Conservation (phyloP, 352 stramenopile genomes). For the Pythium phragmitis region DNA sequence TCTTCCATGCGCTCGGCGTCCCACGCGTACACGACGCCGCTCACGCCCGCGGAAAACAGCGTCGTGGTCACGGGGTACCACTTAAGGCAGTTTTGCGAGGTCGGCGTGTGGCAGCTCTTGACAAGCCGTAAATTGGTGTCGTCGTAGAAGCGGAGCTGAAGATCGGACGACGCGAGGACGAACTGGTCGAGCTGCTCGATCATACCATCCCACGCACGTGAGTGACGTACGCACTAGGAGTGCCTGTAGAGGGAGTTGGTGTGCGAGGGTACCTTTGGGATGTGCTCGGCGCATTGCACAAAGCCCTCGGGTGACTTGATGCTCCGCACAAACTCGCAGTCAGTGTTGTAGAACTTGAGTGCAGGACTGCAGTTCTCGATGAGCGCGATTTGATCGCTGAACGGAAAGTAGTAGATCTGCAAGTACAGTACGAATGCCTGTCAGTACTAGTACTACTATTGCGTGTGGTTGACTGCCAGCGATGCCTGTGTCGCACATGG, state of each 20-base stretch:
- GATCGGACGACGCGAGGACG: slow-evolving; percentile 73
- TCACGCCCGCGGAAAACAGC: slow-evolving; percentile 82
- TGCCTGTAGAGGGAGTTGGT: background rate
- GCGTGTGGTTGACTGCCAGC: background rate
- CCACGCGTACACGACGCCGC: slow-evolving; percentile 84
- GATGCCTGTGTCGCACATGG: slow-evolving; percentile 29
- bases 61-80: slow-evolving; percentile 70
- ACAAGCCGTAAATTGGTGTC: slow-evolving; percentile 63
- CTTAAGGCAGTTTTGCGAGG: slow-evolving; percentile 77
- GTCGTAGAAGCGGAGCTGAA: slow-evolving; percentile 86
- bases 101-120: slow-evolving; percentile 82
- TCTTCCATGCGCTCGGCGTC: slow-evolving; percentile 84
- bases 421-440: background rate
- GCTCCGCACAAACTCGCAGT: slow-evolving; percentile 62
- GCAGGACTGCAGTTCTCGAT: slow-evolving; percentile 73
- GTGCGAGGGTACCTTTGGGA: slow-evolving; percentile 37
- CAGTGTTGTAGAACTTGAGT: slow-evolving; percentile 83
- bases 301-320: slow-evolving; percentile 73
- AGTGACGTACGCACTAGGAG: background rate
- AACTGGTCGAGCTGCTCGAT: slow-evolving; percentile 57
- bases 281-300: slow-evolving; percentile 76
- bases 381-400: slow-evolving; percentile 63
- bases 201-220: too few relatives aligned
- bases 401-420: slow-evolving; percentile 80
- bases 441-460: background rate